phyloP scores from a whole-genome alignment of 2,329 filamentous ascomycete species.

The Lizonia empirigonia region DNA sequence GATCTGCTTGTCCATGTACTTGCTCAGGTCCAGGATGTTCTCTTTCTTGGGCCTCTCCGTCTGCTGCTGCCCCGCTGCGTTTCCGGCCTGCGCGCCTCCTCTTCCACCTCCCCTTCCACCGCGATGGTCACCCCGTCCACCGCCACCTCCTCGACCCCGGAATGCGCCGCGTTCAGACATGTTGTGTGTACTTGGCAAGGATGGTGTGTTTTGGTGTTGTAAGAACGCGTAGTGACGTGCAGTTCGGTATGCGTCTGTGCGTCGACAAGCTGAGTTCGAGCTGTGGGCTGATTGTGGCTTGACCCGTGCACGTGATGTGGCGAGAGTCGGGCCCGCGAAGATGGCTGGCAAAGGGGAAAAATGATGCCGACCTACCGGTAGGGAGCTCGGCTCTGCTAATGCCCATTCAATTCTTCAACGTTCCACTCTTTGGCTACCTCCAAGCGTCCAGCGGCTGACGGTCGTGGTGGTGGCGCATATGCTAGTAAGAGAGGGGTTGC shows the following conservation, averaged over 20 bases:
- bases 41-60: conserved; percentile 90
- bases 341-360: not conserved
- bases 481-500: too few relatives aligned
- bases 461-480: too few relatives aligned
- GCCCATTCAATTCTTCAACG: too few relatives aligned
- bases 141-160: conserved; percentile 50
- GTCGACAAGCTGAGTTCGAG: conserved; percentile 7
- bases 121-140: conserved; percentile 40
- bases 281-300: not conserved
- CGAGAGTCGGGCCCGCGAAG: not conserved
- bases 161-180: conserved; percentile 64
- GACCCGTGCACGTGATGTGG: not conserved
- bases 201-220: conserved; percentile 15
- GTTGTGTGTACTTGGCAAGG: conserved; percentile 12
- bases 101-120: conserved; percentile 52
- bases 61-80: conserved; percentile 31
- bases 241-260: conserved; percentile 14
- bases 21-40: conserved; percentile 92
- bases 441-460: too few relatives aligned
- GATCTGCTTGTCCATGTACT: conserved; percentile 97
- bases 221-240: conserved; percentile 32
- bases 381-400: too few relatives aligned
- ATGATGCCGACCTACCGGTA: too few relatives aligned
- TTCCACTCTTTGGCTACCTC: too few relatives aligned
- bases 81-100: conserved; percentile 46